These are phyloP conservation scores for Avena eriantha DNA, from an alignment of 176 grass and related monocot genomes.

Conservation along the genomic window DNA sequence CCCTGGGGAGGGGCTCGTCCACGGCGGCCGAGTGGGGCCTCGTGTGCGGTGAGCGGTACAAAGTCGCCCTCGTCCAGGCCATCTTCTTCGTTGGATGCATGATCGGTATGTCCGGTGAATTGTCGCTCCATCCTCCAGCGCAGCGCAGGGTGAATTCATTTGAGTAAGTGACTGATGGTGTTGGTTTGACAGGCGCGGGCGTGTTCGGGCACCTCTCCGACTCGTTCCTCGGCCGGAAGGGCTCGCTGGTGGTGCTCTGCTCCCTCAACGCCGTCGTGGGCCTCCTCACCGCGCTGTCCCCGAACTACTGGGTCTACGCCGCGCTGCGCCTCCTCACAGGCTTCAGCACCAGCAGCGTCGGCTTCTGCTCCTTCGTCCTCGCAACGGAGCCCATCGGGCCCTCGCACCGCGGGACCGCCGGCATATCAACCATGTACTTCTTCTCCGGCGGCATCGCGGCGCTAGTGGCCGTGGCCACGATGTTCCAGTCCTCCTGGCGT, in stretches of 20 bases:
- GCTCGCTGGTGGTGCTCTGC: conserved; percentile 59
- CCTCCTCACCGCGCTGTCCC: conserved; percentile 63
- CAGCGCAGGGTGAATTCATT: no score
- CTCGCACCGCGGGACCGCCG: conserved; percentile 54
- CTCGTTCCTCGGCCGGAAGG: conserved; percentile 78
- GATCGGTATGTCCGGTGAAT: conserved; percentile 60
- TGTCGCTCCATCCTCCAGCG: no score
- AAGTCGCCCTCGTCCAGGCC: conserved; percentile 76
- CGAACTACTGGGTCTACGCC: conserved; percentile 64
- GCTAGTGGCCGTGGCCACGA: conserved; percentile 56
- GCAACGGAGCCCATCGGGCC: conserved; percentile 41
- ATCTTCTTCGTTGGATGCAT: conserved; percentile 80
- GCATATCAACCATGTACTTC: conserved; percentile 88
- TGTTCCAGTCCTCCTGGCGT: conserved; percentile 68
- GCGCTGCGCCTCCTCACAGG: conserved; percentile 75
- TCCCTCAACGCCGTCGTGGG: conserved; percentile 68
- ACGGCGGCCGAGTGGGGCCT: conserved; percentile 79
- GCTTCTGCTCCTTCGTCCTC: no score
- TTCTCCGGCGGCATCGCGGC: conserved; percentile 82
- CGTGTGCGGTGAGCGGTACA: conserved; percentile 77
- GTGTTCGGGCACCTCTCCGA: conserved; percentile 91
- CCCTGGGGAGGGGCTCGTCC: conserved; percentile 42
- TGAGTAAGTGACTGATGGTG: no score
- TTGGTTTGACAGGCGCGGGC: conserved; percentile 53
- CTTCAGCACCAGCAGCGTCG: conserved; percentile 30